Evolutionary conservation across 306 rosid species (phyloP).

Genomic region (Medicago ruthenica): DNA sequence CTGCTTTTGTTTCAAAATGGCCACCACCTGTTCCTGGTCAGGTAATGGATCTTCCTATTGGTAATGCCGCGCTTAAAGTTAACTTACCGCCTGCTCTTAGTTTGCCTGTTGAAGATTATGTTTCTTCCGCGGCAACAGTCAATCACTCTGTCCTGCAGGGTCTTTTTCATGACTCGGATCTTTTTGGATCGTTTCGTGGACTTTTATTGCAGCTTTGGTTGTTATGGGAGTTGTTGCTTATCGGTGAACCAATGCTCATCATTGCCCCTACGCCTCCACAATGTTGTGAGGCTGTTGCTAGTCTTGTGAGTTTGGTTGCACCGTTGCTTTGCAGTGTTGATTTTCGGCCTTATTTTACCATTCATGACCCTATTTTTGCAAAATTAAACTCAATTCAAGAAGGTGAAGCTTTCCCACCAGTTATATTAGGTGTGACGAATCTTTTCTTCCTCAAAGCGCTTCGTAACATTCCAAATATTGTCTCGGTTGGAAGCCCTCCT

Average conservation of each 20-base stretch:
- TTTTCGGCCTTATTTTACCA: constrained; percentile 94
- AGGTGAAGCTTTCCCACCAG: constrained; percentile 75
- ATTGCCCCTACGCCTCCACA: constrained; percentile 97
- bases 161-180: constrained; percentile 89
- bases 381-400: constrained; percentile 73
- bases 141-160: constrained; percentile 80
- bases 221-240: constrained; percentile 87
- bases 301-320: constrained; percentile 94
- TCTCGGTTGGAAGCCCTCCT: constrained; percentile 92
- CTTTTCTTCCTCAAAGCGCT: constrained; percentile 93
- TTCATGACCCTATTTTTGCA: constrained; percentile 83
- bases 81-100: constrained; percentile 87
- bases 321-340: constrained; percentile 89
- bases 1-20: constrained; percentile 87
- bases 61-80: constrained; percentile 84
- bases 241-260: constrained; percentile 91
- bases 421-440: constrained; percentile 92
- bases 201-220: constrained; percentile 90
- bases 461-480: constrained; percentile 70
- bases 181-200: constrained; percentile 83
- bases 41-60: constrained; percentile 93
- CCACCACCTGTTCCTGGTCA: constrained; percentile 81
- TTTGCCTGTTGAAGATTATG: constrained; percentile 74
- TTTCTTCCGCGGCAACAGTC: constrained; percentile 76
- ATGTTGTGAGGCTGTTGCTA: constrained; percentile 93